Base-by-base conservation (phyloP, 2,329 filamentous ascomycete species). In the Penicillium thymicola region DNA sequence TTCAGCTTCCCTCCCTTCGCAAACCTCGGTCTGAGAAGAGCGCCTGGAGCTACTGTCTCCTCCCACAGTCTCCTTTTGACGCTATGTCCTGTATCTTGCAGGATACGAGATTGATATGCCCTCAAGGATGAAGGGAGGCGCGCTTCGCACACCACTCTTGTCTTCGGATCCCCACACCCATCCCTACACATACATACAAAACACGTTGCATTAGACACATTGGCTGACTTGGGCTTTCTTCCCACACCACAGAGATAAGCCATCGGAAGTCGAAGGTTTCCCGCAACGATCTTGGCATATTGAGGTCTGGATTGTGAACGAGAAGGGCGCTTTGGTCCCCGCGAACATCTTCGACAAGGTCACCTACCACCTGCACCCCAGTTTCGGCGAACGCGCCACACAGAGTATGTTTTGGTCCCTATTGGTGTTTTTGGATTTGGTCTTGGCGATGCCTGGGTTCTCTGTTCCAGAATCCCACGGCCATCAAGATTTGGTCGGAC, bases 241-340 rank as follows among this genome's bases (percentile, higher is more conserved):
- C 21, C 21, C 27, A n/a, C 10, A 21, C 36, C 68, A 72, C 70
- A 92, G 89, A 70, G 85, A 90, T 70, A 92, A 92, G 72, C 86
- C 89, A 21, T 89, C 90, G 14, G 89, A 88, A 38, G 83, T 91
- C 63, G 89, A 92, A 67, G 92, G 92, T 3, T 96, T 92, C 70
- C 94, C 94, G 11, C 92, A 97, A 85, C 88, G 94, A 73, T 82
- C 85, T 76, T 99, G 94, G 94, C 92, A 85, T 65, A 89, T 97
- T 72, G 87, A 89, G 76, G 81, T 99, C 65, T 90, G 85, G 76
- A 76, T 97, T 51, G 75, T 97, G 54, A 92, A 96, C 64, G 89
- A 95, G 67, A 85, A 90, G 61, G 92, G 92, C 65, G 89, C 94
- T 65, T 87, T 95, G 75, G 82, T 91, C 50, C 84, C 89, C 8